phyloP scores from a whole-genome alignment of 2,329 filamentous ascomycete genomes.

The Microdochium paspali region DNA sequence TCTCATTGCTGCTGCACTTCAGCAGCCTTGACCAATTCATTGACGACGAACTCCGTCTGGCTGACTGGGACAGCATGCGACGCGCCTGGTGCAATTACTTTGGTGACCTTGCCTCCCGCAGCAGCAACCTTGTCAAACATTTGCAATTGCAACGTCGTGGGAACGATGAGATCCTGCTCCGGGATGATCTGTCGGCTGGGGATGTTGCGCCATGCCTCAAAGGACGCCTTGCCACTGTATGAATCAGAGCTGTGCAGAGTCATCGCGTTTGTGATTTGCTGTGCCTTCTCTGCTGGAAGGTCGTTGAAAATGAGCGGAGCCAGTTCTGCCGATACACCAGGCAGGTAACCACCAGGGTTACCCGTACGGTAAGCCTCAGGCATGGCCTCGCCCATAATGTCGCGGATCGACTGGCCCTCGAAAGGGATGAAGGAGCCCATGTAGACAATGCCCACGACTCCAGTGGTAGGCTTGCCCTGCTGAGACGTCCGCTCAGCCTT shows the following conservation, averaged over 20 bases:
- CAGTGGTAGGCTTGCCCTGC: slow-evolving; percentile 14
- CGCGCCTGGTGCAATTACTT: slow-evolving; percentile 2
- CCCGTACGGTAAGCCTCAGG: slow-evolving; percentile 2
- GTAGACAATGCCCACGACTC: slow-evolving; percentile 18
- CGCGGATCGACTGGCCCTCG: slow-evolving; percentile 3
- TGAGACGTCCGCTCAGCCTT: slow-evolving; percentile 10
- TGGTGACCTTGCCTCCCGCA: slow-evolving; percentile 5
- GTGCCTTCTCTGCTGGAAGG: not conserved
- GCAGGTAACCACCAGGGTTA: slow-evolving; percentile 5
- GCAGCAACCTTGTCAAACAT: slow-evolving; percentile 6
- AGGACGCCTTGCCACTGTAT: slow-evolving; percentile 5
- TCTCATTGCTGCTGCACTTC: too few species aligned
- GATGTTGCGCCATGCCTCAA: slow-evolving; percentile 9
- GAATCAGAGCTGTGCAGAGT: slow-evolving; percentile 8
- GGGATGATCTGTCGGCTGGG: slow-evolving; percentile 5
- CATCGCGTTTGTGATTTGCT: slow-evolving; percentile 2
- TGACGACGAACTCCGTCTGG: not conserved
- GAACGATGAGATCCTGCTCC: slow-evolving; percentile 5
- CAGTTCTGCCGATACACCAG: not conserved
- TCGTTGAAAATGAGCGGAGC: slow-evolving; percentile 3
- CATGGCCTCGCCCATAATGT: not conserved
- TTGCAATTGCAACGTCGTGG: slow-evolving; percentile 3
- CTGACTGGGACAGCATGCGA: slow-evolving; percentile 1
- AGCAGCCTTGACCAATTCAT: not conserved
- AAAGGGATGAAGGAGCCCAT: slow-evolving; percentile 6